Percentiles rank a stretch among this genome's conserved stretches.
These are phyloP conservation scores for Hyaloraphidium curvatum DNA, from an alignment of 192 early-diverging fungal species.

Conservation along the genomic window DNA sequence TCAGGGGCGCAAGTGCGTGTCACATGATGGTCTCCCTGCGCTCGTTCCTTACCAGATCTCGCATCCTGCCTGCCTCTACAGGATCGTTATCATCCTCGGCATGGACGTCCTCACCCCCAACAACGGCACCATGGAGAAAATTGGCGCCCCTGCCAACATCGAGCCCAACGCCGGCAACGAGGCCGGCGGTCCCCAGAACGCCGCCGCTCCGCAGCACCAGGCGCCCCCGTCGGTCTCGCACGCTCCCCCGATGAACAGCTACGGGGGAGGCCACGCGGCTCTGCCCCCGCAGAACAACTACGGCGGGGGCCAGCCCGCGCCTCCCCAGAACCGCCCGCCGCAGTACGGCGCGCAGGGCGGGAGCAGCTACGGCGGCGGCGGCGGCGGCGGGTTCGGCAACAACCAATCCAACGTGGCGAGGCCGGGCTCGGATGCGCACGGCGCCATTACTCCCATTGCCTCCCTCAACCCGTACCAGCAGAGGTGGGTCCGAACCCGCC, in stretches of 20 bases:
- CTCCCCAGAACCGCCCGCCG: slow-evolving; percentile 15
- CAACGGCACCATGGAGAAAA: background rate
- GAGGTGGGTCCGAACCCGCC: slow-evolving; percentile 24
- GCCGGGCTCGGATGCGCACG: background rate
- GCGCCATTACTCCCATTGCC: slow-evolving; percentile 38
- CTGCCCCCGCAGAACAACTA: slow-evolving; percentile 21
- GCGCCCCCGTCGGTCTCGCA: too few species aligned
- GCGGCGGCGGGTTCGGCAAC: slow-evolving; percentile 6
- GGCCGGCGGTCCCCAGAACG: too few species aligned
- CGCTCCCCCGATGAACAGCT: too few species aligned
- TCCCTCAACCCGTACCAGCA: slow-evolving; percentile 75
- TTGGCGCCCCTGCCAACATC: background rate
- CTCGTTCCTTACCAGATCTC: background rate
- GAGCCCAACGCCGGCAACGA: background rate
- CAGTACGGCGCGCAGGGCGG: slow-evolving; percentile 12
- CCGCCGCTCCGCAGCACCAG: too few species aligned
- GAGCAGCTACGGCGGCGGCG: slow-evolving; percentile 11
- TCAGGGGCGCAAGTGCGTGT: slow-evolving; percentile 24
- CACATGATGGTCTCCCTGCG: background rate
- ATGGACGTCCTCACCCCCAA: slow-evolving; percentile 12
- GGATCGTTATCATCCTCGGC: slow-evolving; percentile 17
- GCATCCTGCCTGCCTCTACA: slow-evolving; percentile 3
- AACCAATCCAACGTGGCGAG: background rate
- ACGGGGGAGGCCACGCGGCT: too few species aligned
- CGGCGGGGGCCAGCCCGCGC: slow-evolving; percentile 7